These are phyloP conservation scores for Abelmoschus esculentus DNA, from an alignment of 345 rosid genomes.

Conservation along the genomic window DNA sequence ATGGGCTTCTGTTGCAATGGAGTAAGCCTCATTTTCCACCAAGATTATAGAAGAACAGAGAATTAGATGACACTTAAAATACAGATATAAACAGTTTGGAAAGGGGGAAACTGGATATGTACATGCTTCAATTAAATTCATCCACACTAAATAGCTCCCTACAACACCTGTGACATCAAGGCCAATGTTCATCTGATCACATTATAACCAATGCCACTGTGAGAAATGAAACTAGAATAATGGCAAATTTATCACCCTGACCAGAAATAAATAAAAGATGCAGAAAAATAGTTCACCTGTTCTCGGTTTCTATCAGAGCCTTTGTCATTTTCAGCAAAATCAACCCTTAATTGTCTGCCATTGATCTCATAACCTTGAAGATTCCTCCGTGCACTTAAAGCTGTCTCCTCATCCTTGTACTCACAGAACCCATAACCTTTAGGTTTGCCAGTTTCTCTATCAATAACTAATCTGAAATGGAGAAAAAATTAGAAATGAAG, in stretches of 20 bases:
- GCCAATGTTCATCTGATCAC: neutral
- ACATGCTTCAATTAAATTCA: neutral
- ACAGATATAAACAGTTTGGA: neutral
- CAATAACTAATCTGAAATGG: conserved; percentile 71
- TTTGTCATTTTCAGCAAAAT: conserved; percentile 99
- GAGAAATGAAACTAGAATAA: neutral
- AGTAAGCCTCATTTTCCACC: neutral
- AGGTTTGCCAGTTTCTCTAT: conserved; percentile 97
- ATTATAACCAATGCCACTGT: neutral
- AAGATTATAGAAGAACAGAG: neutral
- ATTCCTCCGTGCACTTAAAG: conserved; percentile 96
- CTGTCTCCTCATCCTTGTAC: conserved; percentile 97
- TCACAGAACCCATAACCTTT: conserved; percentile 99
- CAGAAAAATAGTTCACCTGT: conserved; percentile 37
- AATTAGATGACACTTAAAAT: neutral
- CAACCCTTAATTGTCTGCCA: conserved; percentile 96
- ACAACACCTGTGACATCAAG: neutral
- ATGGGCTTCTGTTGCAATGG: conserved; percentile 1
- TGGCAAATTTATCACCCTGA: neutral
- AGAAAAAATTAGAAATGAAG: neutral
- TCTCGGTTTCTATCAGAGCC: conserved; percentile 69
- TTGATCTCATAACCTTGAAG: conserved; percentile 91
- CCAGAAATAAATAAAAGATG: neutral
- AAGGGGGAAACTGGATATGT: neutral
- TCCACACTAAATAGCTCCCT: neutral